Percentiles rank a stretch among this genome's conserved stretches.
Conservation (phyloP, 805 yeast species). For the Kazachstania psychrophila region DNA sequence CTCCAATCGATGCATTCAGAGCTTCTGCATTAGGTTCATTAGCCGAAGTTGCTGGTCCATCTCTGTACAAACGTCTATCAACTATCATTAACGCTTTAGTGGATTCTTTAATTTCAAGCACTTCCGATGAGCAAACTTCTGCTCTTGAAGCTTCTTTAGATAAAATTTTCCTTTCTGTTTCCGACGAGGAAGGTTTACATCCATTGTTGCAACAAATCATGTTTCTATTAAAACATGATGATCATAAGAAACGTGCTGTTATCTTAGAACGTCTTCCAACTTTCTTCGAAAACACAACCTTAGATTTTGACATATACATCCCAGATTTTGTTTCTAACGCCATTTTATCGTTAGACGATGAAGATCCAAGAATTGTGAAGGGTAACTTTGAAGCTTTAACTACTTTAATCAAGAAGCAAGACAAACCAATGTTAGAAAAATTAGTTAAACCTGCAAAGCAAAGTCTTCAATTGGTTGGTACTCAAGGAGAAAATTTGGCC, state of each 20-base stretch:
- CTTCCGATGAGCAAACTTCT: conserved; percentile 31
- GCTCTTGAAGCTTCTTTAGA: conserved; percentile 52
- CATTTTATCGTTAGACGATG: conserved; percentile 64
- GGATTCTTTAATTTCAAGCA: conserved; percentile 38
- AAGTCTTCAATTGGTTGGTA: conserved; percentile 58
- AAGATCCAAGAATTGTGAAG: conserved; percentile 50
- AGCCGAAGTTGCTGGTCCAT: conserved; percentile 83
- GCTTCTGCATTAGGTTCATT: conserved; percentile 82
- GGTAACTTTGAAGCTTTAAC: conserved; percentile 58
- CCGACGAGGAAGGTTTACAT: conserved; percentile 70
- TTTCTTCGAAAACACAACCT: conserved; percentile 55
- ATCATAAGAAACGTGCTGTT: conserved; percentile 50
- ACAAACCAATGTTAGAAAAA: conserved; percentile 67
- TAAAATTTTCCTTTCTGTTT: conserved; percentile 61
- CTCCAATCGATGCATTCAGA: conserved; percentile 76
- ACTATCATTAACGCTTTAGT: conserved; percentile 68
- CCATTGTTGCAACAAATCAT: conserved; percentile 76
- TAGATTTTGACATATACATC: conserved; percentile 65
- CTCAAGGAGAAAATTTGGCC: conserved; percentile 52
- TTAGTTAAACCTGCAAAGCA: conserved; percentile 74
- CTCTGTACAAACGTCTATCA: conserved; percentile 64
- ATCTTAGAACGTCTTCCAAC: conserved; percentile 58
- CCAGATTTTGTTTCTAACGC: conserved; percentile 67
- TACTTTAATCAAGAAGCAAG: conserved; percentile 57
- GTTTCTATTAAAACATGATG: conserved; percentile 68